Conservation (phyloP, 345 rosid genomes). For the Gossypium stocksii region DNA sequence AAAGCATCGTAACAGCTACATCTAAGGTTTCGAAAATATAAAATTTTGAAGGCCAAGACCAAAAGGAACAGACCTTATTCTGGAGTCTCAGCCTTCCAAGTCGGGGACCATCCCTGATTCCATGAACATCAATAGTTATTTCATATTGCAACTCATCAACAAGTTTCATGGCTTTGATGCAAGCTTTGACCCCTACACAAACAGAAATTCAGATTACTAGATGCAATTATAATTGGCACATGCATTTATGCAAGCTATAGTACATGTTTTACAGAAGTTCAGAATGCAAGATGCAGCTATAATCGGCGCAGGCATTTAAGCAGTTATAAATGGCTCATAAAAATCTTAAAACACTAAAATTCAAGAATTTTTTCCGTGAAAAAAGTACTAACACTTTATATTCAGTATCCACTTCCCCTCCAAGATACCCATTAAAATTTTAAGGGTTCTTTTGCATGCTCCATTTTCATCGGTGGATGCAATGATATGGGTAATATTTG, state of each 20-base stretch:
- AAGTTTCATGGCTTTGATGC: conserved; percentile 43
- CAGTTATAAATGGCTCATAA: not conserved
- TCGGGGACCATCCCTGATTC: conserved; percentile 65
- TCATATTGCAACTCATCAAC: conserved; percentile 72
- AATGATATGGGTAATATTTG: conserved; percentile 68
- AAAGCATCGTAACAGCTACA: not conserved
- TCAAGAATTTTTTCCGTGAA: not conserved
- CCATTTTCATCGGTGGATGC: conserved; percentile 76
- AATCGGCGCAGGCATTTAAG: not conserved
- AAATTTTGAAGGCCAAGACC: not conserved
- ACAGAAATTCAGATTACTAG: conserved; percentile 3
- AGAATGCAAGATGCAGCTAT: not conserved
- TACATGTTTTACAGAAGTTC: not conserved
- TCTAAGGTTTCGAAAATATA: not conserved
- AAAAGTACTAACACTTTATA: conserved; percentile 58
- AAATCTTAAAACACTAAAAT: not conserved
- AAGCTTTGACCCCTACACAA: conserved; percentile 67
- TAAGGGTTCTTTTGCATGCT: conserved; percentile 85
- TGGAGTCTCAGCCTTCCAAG: conserved; percentile 67
- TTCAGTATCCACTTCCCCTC: conserved; percentile 91
- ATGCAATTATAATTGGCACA: not conserved
- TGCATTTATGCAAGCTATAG: not conserved
- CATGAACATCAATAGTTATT: conserved; percentile 59
- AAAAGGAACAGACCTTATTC: conserved; percentile 47
- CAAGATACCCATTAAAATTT: conserved; percentile 69